Conservation (phyloP, 192 early-diverging fungal species). For the Umbelopsis ramanniana region DNA sequence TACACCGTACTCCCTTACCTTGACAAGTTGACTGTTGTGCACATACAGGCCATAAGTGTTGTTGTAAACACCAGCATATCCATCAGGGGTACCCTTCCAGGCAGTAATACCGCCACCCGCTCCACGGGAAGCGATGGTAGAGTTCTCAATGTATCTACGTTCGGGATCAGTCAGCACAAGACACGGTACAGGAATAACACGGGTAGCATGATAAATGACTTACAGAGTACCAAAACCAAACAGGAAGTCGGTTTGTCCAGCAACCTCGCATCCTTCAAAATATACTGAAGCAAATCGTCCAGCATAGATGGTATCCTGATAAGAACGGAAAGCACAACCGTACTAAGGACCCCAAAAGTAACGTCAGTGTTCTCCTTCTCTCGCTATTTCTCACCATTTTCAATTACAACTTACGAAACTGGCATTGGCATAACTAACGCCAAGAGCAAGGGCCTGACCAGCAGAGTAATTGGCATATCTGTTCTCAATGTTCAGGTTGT, state of each 20-base stretch:
- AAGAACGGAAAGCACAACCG: constrained; percentile 22
- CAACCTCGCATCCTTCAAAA: constrained; percentile 21
- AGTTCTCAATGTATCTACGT: constrained; percentile 14
- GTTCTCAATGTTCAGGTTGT: constrained; percentile 21
- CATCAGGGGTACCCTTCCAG: constrained; percentile 20
- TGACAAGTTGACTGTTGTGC: constrained; percentile 16
- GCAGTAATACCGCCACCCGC: constrained; percentile 22
- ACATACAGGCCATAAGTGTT: constrained; percentile 3
- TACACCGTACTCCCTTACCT: background rate
- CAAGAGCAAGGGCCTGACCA: constrained; percentile 20
- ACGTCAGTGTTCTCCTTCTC: background rate
- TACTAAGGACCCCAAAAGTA: background rate
- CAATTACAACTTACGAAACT: constrained; percentile 17
- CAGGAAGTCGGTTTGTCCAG: constrained; percentile 19
- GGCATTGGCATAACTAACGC: constrained; percentile 23
- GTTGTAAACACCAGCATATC: constrained; percentile 22
- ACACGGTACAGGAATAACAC: background rate
- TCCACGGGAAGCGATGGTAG: constrained; percentile 20
- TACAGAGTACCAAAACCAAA: constrained; percentile 20
- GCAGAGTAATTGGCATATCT: constrained; percentile 25
- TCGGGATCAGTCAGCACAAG: too few relatives aligned
- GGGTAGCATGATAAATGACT: background rate
- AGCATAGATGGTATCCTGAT: constrained; percentile 21
- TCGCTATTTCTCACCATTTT: too few relatives aligned
- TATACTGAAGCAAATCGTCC: constrained; percentile 19